Evolutionary conservation across 768 basidiomycete species (phyloP).

Genomic region (Trametes maxima): DNA sequence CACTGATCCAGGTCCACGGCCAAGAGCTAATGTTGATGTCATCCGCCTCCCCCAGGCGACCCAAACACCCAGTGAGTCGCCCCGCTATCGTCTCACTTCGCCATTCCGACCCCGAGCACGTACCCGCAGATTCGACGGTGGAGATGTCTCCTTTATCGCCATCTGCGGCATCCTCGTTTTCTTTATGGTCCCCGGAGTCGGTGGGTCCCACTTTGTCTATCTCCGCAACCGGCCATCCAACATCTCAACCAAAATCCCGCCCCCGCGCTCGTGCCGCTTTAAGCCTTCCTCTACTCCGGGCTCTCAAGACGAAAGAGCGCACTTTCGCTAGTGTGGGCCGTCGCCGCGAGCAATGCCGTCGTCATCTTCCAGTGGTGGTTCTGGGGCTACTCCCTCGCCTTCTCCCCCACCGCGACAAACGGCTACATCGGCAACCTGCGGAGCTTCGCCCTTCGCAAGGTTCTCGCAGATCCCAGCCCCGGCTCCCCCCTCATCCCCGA

Average conservation of each 20-base stretch:
- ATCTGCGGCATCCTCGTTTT: slow-evolving; percentile 69
- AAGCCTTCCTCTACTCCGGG: slow-evolving; percentile 76
- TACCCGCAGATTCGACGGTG: slow-evolving; percentile 60
- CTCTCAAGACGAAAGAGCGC: slow-evolving; percentile 70
- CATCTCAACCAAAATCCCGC: neutral
- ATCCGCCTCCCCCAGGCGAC: neutral
- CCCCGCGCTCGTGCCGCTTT: slow-evolving; percentile 45
- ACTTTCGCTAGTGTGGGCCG: slow-evolving; percentile 75
- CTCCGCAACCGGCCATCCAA: neutral
- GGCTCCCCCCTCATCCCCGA: slow-evolving; percentile 83
- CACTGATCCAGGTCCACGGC: neutral
- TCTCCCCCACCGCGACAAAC: slow-evolving; percentile 75
- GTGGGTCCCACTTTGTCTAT: slow-evolving; percentile 36
- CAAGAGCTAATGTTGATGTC: neutral
- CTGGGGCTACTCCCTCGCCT: slow-evolving; percentile 85
- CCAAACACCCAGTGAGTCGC: slow-evolving; percentile 20
- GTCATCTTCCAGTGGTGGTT: slow-evolving; percentile 82
- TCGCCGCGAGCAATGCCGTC: slow-evolving; percentile 71
- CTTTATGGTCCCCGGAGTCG: slow-evolving; percentile 79
- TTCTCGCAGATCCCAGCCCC: slow-evolving; percentile 71
- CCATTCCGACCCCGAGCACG: neutral
- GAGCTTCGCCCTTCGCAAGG: slow-evolving; percentile 75
- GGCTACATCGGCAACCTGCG: slow-evolving; percentile 79
- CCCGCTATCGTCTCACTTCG: neutral
- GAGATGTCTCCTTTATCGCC: slow-evolving; percentile 73